Conservation (phyloP, 2,329 filamentous ascomycete genomes). For the Nemania sp. region DNA sequence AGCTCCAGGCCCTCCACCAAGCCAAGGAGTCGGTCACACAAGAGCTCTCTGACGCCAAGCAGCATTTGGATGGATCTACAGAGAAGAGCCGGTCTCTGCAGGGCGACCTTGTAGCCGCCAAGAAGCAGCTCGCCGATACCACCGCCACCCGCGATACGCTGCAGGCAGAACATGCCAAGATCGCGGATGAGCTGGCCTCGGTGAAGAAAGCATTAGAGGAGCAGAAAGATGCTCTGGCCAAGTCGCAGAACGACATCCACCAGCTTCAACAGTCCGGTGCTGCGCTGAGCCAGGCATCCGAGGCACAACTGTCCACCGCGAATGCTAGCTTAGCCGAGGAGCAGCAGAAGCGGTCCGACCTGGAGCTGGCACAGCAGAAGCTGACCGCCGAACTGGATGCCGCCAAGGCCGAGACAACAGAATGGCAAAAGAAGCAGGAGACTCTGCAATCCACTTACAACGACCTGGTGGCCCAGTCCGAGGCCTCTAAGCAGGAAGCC, state of each 20-base stretch:
- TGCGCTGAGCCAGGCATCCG: constrained; percentile 29
- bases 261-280: constrained; percentile 18
- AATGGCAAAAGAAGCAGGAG: constrained; percentile 31
- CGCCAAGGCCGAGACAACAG: constrained; percentile 30
- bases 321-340: constrained; percentile 35
- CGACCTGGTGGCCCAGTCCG: constrained; percentile 34
- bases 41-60: constrained; percentile 41
- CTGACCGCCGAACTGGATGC: constrained; percentile 31
- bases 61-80: constrained; percentile 40
- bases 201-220: constrained; percentile 30
- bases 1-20: constrained; percentile 30
- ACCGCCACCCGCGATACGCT: constrained; percentile 40
- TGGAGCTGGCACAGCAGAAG: constrained; percentile 31
- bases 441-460: constrained; percentile 29
- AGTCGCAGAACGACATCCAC: constrained; percentile 27
- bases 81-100: constrained; percentile 42
- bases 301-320: constrained; percentile 21
- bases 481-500: constrained; percentile 19
- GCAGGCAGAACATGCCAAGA: constrained; percentile 34
- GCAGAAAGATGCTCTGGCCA: constrained; percentile 29
- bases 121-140: constrained; percentile 43
- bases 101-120: constrained; percentile 40
- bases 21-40: constrained; percentile 32
- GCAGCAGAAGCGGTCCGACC: constrained; percentile 37
- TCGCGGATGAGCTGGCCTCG: constrained; percentile 32